phyloP scores from a whole-genome alignment of 163 green algal species.

The Trebouxiophyceae sp. region DNA sequence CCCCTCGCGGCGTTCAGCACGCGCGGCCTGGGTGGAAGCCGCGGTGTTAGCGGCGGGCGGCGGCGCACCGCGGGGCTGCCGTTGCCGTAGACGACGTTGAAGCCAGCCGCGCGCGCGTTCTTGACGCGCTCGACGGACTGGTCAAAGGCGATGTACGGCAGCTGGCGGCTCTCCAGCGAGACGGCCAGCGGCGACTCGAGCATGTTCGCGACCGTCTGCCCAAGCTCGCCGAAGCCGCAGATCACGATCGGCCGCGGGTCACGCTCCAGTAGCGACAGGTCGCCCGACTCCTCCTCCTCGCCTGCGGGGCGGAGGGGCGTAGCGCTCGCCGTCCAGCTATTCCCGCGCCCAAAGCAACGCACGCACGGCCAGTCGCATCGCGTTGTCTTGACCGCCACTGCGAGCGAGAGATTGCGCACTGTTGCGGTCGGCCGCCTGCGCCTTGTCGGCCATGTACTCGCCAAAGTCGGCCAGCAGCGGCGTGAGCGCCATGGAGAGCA shows the following conservation, averaged over 20 bases:
- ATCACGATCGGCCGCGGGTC: constrained; percentile 58
- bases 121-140: constrained; percentile 39
- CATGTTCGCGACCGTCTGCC: constrained; percentile 75
- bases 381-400: constrained; percentile 3
- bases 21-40: too few relatives aligned
- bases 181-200: constrained; percentile 37
- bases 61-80: constrained; percentile 23
- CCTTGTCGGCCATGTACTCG: constrained; percentile 47
- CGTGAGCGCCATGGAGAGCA: constrained; percentile 93
- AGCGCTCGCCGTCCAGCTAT: too few relatives aligned
- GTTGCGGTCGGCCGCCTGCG: too few relatives aligned
- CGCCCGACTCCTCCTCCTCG: not conserved
- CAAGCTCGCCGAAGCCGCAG: constrained; percentile 68
- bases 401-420: too few relatives aligned
- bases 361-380: not conserved
- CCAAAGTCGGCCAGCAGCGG: constrained; percentile 70
- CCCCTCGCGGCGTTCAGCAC: too few relatives aligned
- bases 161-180: constrained; percentile 9
- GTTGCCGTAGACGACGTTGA: constrained; percentile 64
- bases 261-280: not conserved
- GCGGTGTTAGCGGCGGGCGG: not conserved
- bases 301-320: too few relatives aligned
- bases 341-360: too few relatives aligned
- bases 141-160: constrained; percentile 52
- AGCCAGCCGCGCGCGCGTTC: constrained; percentile 49